These are phyloP conservation scores for Thuidium tamariscinum DNA, from an alignment of 225 moss, liverwort and hornwort species.

Conservation along the genomic window DNA sequence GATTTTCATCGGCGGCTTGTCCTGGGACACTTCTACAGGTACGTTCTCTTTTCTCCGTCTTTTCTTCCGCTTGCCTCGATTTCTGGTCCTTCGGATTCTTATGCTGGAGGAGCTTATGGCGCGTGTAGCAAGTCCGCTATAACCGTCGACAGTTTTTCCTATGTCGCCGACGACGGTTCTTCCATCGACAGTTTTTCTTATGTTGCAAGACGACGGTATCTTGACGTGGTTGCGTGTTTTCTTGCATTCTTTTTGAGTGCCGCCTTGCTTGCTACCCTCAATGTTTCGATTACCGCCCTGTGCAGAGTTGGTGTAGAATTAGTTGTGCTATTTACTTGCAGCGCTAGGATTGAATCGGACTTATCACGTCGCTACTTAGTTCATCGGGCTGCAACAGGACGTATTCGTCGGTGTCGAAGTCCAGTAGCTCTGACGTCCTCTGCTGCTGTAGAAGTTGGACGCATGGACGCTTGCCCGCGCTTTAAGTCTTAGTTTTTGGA, in stretches of 20 bases:
- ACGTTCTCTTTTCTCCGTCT: not conserved
- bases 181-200: not conserved
- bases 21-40: slow-evolving; percentile 99
- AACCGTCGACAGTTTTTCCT: not conserved
- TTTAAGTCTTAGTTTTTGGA: not conserved
- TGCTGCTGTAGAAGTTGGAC: not conserved
- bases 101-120: not conserved
- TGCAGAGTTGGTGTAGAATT: not conserved
- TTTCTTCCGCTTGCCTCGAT: not conserved
- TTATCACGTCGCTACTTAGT: not conserved
- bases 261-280: too few relatives aligned
- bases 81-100: not conserved
- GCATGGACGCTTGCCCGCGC: not conserved
- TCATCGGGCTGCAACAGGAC: not conserved
- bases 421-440: not conserved
- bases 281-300: not conserved
- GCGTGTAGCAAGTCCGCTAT: not conserved
- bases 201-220: not conserved
- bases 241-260: not conserved
- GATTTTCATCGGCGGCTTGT: slow-evolving; percentile 99
- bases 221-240: not conserved
- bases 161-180: not conserved
- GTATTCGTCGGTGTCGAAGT: not conserved
- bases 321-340: not conserved
- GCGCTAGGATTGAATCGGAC: not conserved